These are phyloP conservation scores for Aspergillus sp. DNA, from an alignment of 2,329 filamentous ascomycete species.

Conservation along the genomic window DNA sequence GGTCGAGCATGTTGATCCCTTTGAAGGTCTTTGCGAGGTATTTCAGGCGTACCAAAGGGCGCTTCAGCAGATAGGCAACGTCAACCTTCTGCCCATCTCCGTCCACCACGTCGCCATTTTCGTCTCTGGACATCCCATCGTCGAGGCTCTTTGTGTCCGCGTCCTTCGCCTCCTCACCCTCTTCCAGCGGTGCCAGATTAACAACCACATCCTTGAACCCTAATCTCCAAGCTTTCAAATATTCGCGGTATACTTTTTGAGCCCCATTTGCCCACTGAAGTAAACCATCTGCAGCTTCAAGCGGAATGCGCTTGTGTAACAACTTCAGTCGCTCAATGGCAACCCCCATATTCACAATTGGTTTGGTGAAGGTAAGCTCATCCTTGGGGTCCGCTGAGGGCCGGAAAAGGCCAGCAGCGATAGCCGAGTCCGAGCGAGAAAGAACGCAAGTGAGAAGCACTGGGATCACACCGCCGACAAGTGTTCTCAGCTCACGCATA, in stretches of 20 bases:
- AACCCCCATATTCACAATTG: conserved; percentile 92
- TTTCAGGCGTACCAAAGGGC: conserved; percentile 83
- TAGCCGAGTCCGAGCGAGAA: conserved; percentile 64
- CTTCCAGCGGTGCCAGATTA: conserved; percentile 76
- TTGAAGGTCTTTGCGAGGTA: conserved; percentile 82
- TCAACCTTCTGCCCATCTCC: conserved; percentile 86
- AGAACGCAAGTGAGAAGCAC: conserved; percentile 85
- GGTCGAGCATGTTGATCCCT: conserved; percentile 48
- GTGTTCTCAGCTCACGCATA: conserved; percentile 82
- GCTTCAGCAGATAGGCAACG: conserved; percentile 87
- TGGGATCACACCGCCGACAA: conserved; percentile 93
- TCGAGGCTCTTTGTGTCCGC: conserved; percentile 52
- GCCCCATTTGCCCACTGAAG: conserved; percentile 79
- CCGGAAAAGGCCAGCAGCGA: conserved; percentile 67
- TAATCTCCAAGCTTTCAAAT: conserved; percentile 83
- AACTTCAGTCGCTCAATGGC: conserved; percentile 80
- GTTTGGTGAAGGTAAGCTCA: conserved; percentile 69
- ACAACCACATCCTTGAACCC: conserved; percentile 95
- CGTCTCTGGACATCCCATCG: conserved; percentile 57
- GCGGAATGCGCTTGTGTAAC: conserved; percentile 76
- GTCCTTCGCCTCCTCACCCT: conserved; percentile 53
- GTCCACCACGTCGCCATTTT: conserved; percentile 63
- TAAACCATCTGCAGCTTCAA: conserved; percentile 69
- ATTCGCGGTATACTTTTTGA: conserved; percentile 77
- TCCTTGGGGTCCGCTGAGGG: conserved; percentile 54